A percentile compares a stretch with the other conserved stretches of the same genome.
These are phyloP conservation scores for Rutstroemia sydowiana DNA, from an alignment of 2,329 filamentous ascomycete species.

Conservation along the genomic window DNA sequence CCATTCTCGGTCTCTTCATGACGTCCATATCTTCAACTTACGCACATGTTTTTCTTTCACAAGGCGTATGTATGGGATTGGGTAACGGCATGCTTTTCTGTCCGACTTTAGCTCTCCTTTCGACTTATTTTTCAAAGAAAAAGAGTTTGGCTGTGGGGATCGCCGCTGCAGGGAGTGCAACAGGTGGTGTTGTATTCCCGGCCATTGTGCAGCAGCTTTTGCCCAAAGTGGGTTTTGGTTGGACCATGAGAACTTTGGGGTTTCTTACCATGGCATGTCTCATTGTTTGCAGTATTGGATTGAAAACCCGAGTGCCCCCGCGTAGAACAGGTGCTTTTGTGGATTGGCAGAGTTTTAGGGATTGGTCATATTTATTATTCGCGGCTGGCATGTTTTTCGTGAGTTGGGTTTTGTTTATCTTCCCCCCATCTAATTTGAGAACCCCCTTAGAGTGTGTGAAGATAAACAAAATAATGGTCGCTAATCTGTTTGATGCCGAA, in stretches of 20 bases:
- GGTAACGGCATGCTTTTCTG: conserved; percentile 37
- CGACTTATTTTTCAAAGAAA: conserved; percentile 36
- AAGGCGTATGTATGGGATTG: conserved; percentile 36
- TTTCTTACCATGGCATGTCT: conserved; percentile 37
- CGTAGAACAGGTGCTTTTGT: conserved; percentile 36
- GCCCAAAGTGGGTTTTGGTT: conserved; percentile 36
- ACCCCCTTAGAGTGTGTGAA: too few relatives aligned
- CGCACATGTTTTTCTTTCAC: conserved; percentile 38
- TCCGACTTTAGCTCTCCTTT: conserved; percentile 33
- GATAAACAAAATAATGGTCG: background rate
- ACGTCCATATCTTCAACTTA: conserved; percentile 34
- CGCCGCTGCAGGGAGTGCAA: conserved; percentile 32
- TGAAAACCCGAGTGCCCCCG: conserved; percentile 35
- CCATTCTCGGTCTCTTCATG: conserved; percentile 35
- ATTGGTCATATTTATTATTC: conserved; percentile 39
- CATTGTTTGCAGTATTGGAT: conserved; percentile 32
- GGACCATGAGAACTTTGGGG: conserved; percentile 40
- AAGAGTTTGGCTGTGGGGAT: conserved; percentile 34
- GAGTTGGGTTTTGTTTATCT: too few relatives aligned
- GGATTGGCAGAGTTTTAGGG: conserved; percentile 38
- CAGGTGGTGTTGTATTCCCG: conserved; percentile 38
- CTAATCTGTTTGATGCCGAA: background rate
- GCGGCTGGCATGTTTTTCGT: conserved; percentile 35
- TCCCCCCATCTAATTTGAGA: too few relatives aligned
- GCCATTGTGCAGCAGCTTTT: conserved; percentile 37